These are phyloP conservation scores for Botrytis pseudocinerea DNA, from an alignment of 2,329 filamentous ascomycete genomes.

Conservation along the genomic window DNA sequence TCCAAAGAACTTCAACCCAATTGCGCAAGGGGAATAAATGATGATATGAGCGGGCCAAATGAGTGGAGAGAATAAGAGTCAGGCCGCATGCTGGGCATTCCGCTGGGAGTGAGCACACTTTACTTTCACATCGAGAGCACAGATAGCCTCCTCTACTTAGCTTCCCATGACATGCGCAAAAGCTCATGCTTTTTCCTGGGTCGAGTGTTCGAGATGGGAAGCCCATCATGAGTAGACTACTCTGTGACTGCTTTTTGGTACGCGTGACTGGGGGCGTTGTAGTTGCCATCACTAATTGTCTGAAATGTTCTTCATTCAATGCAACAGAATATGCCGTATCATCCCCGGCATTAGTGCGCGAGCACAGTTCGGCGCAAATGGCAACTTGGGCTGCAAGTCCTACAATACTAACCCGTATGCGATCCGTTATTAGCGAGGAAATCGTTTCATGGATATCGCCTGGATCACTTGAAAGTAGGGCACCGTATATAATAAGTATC, in stretches of 20 bases:
- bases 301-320: constrained; percentile 82
- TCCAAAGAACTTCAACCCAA: constrained; percentile 89
- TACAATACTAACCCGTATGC: constrained; percentile 84
- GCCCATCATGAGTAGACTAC: constrained; percentile 90
- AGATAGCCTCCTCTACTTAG: constrained; percentile 82
- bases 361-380: constrained; percentile 86
- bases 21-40: constrained; percentile 88
- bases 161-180: constrained; percentile 89
- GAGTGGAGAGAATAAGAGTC: constrained; percentile 90
- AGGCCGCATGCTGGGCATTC: constrained; percentile 91
- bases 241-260: constrained; percentile 57
- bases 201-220: constrained; percentile 87
- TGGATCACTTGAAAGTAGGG: constrained; percentile 85
- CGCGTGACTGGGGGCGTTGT: constrained; percentile 88
- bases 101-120: constrained; percentile 85
- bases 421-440: constrained; percentile 72
- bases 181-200: constrained; percentile 61
- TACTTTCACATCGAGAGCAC: constrained; percentile 83
- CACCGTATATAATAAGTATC: constrained; percentile 88
- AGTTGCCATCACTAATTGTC: constrained; percentile 81
- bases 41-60: constrained; percentile 89
- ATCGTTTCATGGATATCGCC: constrained; percentile 95
- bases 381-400: constrained; percentile 89
- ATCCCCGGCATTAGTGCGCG: constrained; percentile 82
- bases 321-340: constrained; percentile 77